Evolutionary conservation across 306 rosid genomes (phyloP), one percentile per base, ranked within the genome.

Genomic region (Psophocarpus tetragonolobus): DNA sequence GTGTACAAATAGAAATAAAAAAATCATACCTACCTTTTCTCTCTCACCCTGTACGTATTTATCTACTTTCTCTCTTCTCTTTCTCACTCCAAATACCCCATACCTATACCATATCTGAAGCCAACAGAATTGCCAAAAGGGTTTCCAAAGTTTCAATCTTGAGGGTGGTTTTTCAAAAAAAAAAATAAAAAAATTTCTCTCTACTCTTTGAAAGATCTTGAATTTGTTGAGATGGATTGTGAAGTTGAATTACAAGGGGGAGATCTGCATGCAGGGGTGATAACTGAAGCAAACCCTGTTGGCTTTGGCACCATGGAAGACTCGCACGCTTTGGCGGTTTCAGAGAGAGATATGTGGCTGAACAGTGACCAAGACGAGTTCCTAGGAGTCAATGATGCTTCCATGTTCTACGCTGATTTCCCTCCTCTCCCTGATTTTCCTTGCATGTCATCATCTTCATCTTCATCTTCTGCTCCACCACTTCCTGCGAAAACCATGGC

Each of bases 371-470:
- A 85, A 24, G 87, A 80, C 15, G 86, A 78, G 73, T 58, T 84
- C 26, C 73, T 86, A 57, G 94, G 86, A 27, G 85, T 85, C 24
- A 73, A 81, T 26, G 89, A 78, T 8, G 60, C 84, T 35, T 84
- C 94, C 2, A 81, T 92, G 74, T 94, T 94, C 82, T 94, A 91
- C 82, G 75, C 74, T 0, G 97, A 91, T 33, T 95, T 95, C 74
- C 99, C 97, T 48, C 64, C 97, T 36, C 83, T 92, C 5, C 94
- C 96, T 17, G 94, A 88, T 80, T 95, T 92, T 38, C 85, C 99
- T 36, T 92, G 99, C 97, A 88, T 95, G 99, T 95, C 97, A 0
- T 92, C 99, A 3, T 92, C 99, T 0, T 92, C 97, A 0, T 88
- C 97, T 0, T 84, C 93, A 1, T 85, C 95, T 1, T 88, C 96